Evolutionary conservation across 345 rosid species (phyloP).

Genomic region (Brassica juncea): DNA sequence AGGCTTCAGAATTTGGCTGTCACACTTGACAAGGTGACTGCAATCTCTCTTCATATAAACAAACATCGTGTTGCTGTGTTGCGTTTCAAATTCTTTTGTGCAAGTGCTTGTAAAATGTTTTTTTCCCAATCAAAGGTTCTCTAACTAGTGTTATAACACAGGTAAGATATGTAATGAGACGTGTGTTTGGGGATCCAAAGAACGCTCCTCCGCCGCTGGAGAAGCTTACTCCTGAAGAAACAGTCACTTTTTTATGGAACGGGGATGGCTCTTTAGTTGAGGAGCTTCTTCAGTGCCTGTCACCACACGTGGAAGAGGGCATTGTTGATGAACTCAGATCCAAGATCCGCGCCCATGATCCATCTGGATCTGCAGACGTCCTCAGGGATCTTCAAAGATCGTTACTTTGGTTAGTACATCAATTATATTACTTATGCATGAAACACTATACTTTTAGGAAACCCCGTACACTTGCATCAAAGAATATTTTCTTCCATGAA

Average conservation of each 20-base stretch:
- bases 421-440: slow-evolving; percentile 5
- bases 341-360: slow-evolving; percentile 72
- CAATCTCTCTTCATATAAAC: slow-evolving; percentile 10
- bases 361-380: slow-evolving; percentile 63
- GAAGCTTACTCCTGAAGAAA: slow-evolving; percentile 75
- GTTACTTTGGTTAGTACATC: slow-evolving; percentile 74
- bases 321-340: slow-evolving; percentile 65
- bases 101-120: not conserved
- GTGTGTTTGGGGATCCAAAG: slow-evolving; percentile 86
- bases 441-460: slow-evolving; percentile 5
- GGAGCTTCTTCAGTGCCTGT: slow-evolving; percentile 83
- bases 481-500: slow-evolving; percentile 36
- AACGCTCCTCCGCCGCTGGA: slow-evolving; percentile 95
- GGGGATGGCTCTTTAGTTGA: slow-evolving; percentile 88
- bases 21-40: slow-evolving; percentile 92
- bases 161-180: slow-evolving; percentile 98
- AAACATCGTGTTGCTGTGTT: slow-evolving; percentile 17
- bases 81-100: slow-evolving; percentile 4
- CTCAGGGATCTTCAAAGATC: slow-evolving; percentile 75
- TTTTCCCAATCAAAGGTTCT: slow-evolving; percentile 3
- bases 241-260: slow-evolving; percentile 76
- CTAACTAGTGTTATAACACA: slow-evolving; percentile 39
- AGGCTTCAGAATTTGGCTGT: slow-evolving; percentile 98
- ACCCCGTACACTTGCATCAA: not conserved
- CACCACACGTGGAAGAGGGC: slow-evolving; percentile 68